Base-by-base conservation (phyloP, 352 stramenopile genomes). In the Phytophthora niederhauseri region DNA sequence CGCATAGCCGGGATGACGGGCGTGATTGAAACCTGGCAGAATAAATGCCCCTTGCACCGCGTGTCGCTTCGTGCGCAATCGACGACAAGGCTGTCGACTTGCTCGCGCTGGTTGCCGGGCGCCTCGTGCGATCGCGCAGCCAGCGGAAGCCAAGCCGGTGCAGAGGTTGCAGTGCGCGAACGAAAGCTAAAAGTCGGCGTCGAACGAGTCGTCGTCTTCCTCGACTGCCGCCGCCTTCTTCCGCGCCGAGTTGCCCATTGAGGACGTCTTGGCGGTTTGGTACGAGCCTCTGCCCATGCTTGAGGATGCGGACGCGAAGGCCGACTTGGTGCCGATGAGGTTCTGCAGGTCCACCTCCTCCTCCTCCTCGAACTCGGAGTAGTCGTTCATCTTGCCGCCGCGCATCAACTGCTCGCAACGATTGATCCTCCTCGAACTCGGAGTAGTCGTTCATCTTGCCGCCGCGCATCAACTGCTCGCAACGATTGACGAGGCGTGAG, bases 391-490 rank as follows among this genome's bases (percentile, higher is more conserved):
- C 59, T 86, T 92, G 22, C 76, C 82, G 11, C 85, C 83, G 17
- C 85, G 84, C 49, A 94, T 82, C 14, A 92, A 63, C 84, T 91
- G 50, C 22, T 48, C 19, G 26, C 9, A 43, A n/a, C n/a, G n/a
- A n/a, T n/a, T n/a, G n/a, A n/a, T 94, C 87, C 46, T 92, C 85
- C 49, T 95, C 82, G 56, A 93, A 93, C 67, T 93, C 84, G 4
- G 81, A 93, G 66, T 91, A 90, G 53, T 93, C 87, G 57, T 78
- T 75, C 67, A 93, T 88, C 59, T 86, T 92, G 22, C 76, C 82
- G 8, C 85, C 84, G n/a, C 85, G 83, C 49, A 95, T 82, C 14
- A 92, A 63, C 84, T 91, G 50, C 22, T 49, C 19, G 26, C 11
- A 57, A 48, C 7, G 3, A 41, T 53, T 20, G 7, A 62, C 15